Base-by-base conservation (phyloP, 352 stramenopile species). In the Phytopythium aichiense region DNA sequence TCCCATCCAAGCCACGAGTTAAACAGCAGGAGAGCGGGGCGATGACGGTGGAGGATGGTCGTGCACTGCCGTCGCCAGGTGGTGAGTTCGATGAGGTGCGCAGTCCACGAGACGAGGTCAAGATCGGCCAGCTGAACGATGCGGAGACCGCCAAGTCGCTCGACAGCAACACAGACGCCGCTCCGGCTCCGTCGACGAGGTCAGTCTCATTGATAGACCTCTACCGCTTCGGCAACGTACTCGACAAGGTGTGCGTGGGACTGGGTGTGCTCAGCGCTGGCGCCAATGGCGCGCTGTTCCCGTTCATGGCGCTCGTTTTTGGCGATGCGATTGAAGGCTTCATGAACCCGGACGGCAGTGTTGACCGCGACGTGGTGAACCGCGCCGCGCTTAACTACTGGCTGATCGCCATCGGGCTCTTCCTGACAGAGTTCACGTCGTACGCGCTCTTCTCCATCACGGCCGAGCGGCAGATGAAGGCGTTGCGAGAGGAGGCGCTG, bases 271-370 rank as follows among this genome's bases (percentile, higher is more conserved):
- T 65, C 15, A 58, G 60, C 42, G 64, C 70, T 6, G 58, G 16
- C 6, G 51, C 65, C 12, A 77, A 77, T 37, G 70, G 70, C 16
- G 71, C 65, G 15, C 52, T 78, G 4, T 74, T 78, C 38, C 76
- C 61, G n/a, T 72, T 61, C 48, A 78, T 81, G 73, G 71, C 70
- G 33, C 49, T 81, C 7, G 49, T 81, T 15, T 80, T 82, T 54
- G 76, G 74, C n/a, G 51, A 85, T 5, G 69, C 67, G 0, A 68
- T 86, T 20, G 20, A 20, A 3, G 55, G 45, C 13, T 67, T 67
- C n/a, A 37, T 28, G 3, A 43, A 51, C 18, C 31, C 23, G 0
- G 56, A 40, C 35, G 35, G 35, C 35, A 40, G 56, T n/a, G 57
- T 74, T n/a, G 62, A 79, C 51, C 38, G 38, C 7, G 30, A 60